phyloP scores from a whole-genome alignment of 257 asterid species.

The Solanum bulbocastanum region DNA sequence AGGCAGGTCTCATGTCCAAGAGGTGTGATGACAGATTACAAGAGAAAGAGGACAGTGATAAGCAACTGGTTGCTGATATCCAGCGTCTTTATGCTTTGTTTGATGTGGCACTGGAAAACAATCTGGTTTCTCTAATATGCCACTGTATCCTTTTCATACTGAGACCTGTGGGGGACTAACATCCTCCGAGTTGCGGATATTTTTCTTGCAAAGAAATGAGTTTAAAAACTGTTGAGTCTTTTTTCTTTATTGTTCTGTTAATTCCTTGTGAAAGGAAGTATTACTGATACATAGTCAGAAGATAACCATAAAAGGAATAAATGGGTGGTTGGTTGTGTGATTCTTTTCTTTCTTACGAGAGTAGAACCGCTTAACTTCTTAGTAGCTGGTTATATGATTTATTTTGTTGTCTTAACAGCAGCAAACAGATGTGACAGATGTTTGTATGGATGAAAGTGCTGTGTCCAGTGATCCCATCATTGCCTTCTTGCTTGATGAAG shows the following conservation, averaged over 20 bases:
- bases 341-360: neutral
- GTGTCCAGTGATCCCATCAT: constrained; percentile 89
- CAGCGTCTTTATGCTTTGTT: constrained; percentile 71
- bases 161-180: neutral
- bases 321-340: neutral
- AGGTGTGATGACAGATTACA: constrained; percentile 69
- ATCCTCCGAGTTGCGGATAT: neutral
- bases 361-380: neutral
- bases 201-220: neutral
- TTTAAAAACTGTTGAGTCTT: neutral
- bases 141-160: constrained; percentile 70
- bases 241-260: neutral
- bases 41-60: constrained; percentile 47
- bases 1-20: constrained; percentile 79
- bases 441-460: constrained; percentile 96
- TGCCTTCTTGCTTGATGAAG: constrained; percentile 93
- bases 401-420: constrained; percentile 38
- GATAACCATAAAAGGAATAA: neutral
- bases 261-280: neutral
- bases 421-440: constrained; percentile 77
- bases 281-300: neutral
- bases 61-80: constrained; percentile 57
- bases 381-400: neutral
- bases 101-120: constrained; percentile 88
- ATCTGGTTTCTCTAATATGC: constrained; percentile 72